Evolutionary conservation across 129 eudicot genomes (phyloP).

Genomic region (Gnaphalium uliginosum): DNA sequence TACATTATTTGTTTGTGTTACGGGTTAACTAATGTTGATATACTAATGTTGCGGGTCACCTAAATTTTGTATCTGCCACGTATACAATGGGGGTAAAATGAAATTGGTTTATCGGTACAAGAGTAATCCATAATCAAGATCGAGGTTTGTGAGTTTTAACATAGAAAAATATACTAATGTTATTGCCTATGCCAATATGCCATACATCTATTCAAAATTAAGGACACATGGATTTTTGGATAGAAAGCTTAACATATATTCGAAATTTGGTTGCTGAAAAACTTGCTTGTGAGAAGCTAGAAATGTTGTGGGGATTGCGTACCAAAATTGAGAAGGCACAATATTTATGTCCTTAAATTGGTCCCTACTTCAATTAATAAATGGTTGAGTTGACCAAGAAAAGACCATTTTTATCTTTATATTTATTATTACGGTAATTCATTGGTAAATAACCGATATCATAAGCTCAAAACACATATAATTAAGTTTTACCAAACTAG

Average conservation of each 20-base stretch:
- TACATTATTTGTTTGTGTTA: no score
- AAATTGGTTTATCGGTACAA: no score
- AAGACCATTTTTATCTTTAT: background rate
- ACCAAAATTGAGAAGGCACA: conserved; percentile 25
- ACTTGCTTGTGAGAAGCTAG: conserved; percentile 2
- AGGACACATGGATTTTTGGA: background rate
- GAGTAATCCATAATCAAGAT: no score
- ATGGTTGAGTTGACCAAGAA: background rate
- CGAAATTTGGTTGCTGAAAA: conserved; percentile 13
- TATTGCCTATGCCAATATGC: background rate
- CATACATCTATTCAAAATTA: background rate
- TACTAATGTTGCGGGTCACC: no score
- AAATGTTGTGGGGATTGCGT: conserved; percentile 32
- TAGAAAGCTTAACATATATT: conserved; percentile 25
- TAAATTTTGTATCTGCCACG: no score
- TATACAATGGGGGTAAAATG: no score
- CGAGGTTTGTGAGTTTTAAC: no score
- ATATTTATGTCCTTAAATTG: conserved; percentile 28
- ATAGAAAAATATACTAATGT: no score
- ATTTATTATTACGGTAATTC: background rate
- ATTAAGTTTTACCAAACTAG: background rate
- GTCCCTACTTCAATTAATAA: conserved; percentile 35
- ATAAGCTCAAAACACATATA: no score
- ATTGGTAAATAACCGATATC: background rate
- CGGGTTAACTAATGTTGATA: no score